Evolutionary conservation across 768 basidiomycete genomes (phyloP).

Genomic region (Lyophyllum atratum): DNA sequence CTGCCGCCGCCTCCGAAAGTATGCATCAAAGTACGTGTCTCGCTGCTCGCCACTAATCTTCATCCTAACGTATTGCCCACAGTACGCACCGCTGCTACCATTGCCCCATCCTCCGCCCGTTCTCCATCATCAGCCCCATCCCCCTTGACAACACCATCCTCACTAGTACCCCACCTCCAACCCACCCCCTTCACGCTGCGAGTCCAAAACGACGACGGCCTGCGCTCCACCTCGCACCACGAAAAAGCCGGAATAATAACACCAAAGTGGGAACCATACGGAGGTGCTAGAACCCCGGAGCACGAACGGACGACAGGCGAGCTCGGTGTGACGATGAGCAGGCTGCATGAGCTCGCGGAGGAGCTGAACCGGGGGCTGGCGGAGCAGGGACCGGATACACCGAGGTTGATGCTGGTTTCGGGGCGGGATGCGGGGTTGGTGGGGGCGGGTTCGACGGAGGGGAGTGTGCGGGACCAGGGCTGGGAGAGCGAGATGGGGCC

Average conservation of each 20-base stretch:
- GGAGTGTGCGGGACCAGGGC: neutral
- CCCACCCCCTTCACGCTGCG: neutral
- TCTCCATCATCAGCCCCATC: neutral
- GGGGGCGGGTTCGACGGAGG: neutral
- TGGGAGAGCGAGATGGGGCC: neutral
- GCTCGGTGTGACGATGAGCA: neutral
- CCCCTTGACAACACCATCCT: neutral
- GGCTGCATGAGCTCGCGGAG: neutral
- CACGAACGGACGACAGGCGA: neutral
- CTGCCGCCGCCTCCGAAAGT: neutral
- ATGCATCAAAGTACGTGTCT: neutral
- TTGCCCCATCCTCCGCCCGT: neutral
- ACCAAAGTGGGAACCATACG: neutral
- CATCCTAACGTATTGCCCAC: neutral
- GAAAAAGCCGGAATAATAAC: neutral
- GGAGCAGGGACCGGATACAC: neutral
- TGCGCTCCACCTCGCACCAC: neutral
- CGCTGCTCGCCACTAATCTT: neutral
- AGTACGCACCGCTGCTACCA: neutral
- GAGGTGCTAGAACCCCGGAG: neutral
- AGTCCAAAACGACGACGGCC: neutral
- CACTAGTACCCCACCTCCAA: no score
- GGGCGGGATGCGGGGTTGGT: neutral
- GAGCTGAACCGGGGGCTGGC: constrained; percentile 1
- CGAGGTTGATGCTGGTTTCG: neutral